Percentiles rank a stretch among this genome's conserved stretches.
phyloP scores from a whole-genome alignment of 805 yeast species.

The Wickerhamiella allomyrinae region DNA sequence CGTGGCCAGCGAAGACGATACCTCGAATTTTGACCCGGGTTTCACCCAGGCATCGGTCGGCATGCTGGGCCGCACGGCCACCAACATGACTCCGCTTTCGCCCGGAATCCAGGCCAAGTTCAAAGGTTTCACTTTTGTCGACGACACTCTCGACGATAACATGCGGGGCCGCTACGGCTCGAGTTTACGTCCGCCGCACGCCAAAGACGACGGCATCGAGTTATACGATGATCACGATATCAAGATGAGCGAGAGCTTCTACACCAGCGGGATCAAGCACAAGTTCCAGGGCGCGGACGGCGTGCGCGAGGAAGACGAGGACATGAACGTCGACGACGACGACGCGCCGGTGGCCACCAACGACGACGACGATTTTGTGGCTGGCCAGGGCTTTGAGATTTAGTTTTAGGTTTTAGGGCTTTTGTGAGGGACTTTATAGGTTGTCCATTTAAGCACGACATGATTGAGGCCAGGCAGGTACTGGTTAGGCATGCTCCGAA shows the following conservation, averaged over 20 bases:
- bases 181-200: slow-evolving; percentile 13
- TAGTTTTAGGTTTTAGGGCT: slow-evolving; percentile 21
- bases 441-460: no score
- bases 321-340: slow-evolving; percentile 17
- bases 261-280: slow-evolving; percentile 21
- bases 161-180: slow-evolving; percentile 26
- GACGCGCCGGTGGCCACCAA: slow-evolving; percentile 20
- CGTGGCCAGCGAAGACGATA: slow-evolving; percentile 77
- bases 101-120: slow-evolving; percentile 95
- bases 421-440: no score
- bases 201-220: slow-evolving; percentile 24
- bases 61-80: slow-evolving; percentile 42
- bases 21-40: slow-evolving; percentile 95
- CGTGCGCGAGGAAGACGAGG: slow-evolving; percentile 17
- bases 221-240: slow-evolving; percentile 26
- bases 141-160: slow-evolving; percentile 83
- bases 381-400: slow-evolving; percentile 71
- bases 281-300: slow-evolving; percentile 12
- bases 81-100: slow-evolving; percentile 57
- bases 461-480: slow-evolving; percentile 76
- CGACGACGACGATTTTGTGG: slow-evolving; percentile 52
- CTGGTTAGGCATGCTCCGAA: slow-evolving; percentile 88
- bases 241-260: slow-evolving; percentile 22
- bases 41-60: slow-evolving; percentile 87
- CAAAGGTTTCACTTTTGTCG: slow-evolving; percentile 93